Evolutionary conservation across 768 basidiomycete genomes (phyloP), one percentile per base, ranked within the genome.

Genomic region (Pholiota microspora): DNA sequence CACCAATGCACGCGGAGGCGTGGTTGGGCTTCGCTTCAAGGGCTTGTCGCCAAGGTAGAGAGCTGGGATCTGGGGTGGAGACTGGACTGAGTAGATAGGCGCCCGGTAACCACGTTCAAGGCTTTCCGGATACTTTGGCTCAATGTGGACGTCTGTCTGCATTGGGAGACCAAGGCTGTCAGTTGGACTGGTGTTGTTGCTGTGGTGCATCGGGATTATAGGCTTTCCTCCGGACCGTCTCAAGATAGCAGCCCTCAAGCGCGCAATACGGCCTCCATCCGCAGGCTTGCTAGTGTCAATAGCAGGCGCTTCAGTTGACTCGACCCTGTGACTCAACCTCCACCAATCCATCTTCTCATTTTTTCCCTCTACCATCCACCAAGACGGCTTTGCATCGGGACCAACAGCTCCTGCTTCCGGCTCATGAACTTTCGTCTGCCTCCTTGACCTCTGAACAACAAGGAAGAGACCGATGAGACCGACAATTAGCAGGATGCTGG

Each of bases 51-150:
- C 57, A 16, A 59, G 59, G 45, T 57, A 53, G 31, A 53, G 40
- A 10, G 47, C 49, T n/a, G 63, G 67, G 38, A 60, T 53, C 27
- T 57, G 60, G 15, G 59, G 56, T 23, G 56, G 61, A n/a, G 59
- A 57, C 24, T 60, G 56, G 5, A 59, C 59, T 35, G 49, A 66
- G 60, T 62, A 69, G 52, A 57, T 59, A 49, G 59, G 65, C 47
- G 53, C 64, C 58, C 57, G 62, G 54, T 58, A 64, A 18, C 66
- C 63, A 27, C 71, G 67, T 48, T 76, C 73, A 13, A 75, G 71
- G 6, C 68, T 59, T 50, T 69, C 72, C 2, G 73, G 73, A 55
- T 73, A 73, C 31, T 63, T 66, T 18, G 72, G 71, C 54, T 69
- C 61, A 40, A 66, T 62, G 8, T 62, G 60, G 21, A 68, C 62